phyloP scores from a whole-genome alignment of 495 filamentous ascomycete genomes.

The Penicillium longicatenatum region DNA sequence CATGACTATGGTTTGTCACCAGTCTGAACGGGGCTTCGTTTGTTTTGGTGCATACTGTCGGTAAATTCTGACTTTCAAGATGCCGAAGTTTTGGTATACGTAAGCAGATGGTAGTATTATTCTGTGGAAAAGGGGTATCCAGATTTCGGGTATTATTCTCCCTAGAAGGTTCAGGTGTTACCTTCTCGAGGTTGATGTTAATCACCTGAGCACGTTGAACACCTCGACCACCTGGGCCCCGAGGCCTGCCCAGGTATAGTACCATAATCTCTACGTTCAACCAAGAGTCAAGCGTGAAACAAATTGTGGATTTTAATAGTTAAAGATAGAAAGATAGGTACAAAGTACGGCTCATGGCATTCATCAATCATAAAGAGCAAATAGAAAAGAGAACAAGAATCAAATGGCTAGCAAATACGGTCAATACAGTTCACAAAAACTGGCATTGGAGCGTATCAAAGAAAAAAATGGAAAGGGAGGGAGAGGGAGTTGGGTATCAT shows the following conservation, averaged over 20 bases:
- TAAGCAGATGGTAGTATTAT: too few relatives aligned
- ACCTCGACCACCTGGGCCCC: too few relatives aligned
- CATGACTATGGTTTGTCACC: too few relatives aligned
- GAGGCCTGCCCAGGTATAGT: not conserved
- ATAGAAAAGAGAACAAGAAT: not conserved
- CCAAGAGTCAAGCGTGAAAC: not conserved
- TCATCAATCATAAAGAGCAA: conserved; percentile 26
- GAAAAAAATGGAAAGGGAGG: not conserved
- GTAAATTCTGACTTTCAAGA: too few relatives aligned
- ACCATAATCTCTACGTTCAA: not conserved
- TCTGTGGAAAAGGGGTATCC: too few relatives aligned
- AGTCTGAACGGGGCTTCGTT: too few relatives aligned
- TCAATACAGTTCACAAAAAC: not conserved
- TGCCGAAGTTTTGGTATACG: too few relatives aligned
- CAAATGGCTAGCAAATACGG: conserved; percentile 2
- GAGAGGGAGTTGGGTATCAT: conserved; percentile 25
- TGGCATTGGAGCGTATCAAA: not conserved
- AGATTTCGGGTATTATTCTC: not conserved
- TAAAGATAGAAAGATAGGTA: not conserved
- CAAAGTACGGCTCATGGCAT: conserved; percentile 19
- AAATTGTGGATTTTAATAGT: not conserved
- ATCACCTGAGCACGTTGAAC: too few relatives aligned
- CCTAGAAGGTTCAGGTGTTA: not conserved
- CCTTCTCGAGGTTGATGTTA: too few relatives aligned
- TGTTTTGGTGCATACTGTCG: too few relatives aligned